Evolutionary conservation across 495 filamentous ascomycete genomes (phyloP).

Genomic region (Aspergillus saccharolyticus): DNA sequence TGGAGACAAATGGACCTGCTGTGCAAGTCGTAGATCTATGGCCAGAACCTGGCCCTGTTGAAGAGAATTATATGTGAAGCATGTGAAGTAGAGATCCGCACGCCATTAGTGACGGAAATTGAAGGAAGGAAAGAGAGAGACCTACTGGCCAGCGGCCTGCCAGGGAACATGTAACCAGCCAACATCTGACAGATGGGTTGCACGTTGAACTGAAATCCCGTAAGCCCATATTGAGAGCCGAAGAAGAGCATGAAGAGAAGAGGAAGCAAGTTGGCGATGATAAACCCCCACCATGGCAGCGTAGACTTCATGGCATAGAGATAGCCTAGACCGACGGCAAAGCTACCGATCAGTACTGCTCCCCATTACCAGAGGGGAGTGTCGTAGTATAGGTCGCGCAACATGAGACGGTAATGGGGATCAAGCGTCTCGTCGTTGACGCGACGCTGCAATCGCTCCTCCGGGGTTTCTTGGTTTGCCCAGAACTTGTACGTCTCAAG

Average conservation of each 20-base stretch:
- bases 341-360: background rate
- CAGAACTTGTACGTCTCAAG: constrained; percentile 2
- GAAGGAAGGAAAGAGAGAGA: background rate
- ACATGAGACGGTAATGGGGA: constrained; percentile 1
- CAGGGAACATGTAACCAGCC: constrained; percentile 1
- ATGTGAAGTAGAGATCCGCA: constrained; percentile 2
- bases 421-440: background rate
- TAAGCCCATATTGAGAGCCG: constrained; percentile 1
- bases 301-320: constrained; percentile 5
- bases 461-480: constrained; percentile 1
- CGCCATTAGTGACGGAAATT: background rate
- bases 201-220: constrained; percentile 1
- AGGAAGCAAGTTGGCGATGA: background rate
- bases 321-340: background rate
- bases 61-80: constrained; percentile 3
- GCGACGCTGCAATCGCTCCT: background rate
- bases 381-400: background rate
- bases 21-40: constrained; percentile 1
- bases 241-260: constrained; percentile 4
- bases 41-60: constrained; percentile 1
- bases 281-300: constrained; percentile 2
- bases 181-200: constrained; percentile 5
- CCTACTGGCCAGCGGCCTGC: constrained; percentile 1
- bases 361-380: constrained; percentile 3
- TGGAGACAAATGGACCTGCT: constrained; percentile 1